Percentiles rank a stretch among this genome's conserved stretches.
Conservation (phyloP, 129 eudicot species). For the Lonicera japonica region DNA sequence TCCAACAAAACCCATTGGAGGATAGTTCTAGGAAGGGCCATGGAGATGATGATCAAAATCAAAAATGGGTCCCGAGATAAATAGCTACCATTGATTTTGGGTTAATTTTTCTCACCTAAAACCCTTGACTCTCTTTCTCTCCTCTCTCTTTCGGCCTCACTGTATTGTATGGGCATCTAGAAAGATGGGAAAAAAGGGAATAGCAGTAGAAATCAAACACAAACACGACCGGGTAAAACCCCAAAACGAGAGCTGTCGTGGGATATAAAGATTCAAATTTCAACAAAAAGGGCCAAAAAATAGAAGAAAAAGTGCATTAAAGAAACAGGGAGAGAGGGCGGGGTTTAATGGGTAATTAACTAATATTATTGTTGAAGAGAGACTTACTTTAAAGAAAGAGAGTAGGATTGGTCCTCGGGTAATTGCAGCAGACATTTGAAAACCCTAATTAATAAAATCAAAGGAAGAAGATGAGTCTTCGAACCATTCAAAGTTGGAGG, state of each 20-base stretch:
- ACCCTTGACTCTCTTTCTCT: conserved; percentile 25
- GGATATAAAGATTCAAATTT: too few species aligned
- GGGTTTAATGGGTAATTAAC: not conserved
- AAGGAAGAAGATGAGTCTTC: not conserved
- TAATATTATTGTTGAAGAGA: not conserved
- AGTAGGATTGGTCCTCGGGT: not conserved
- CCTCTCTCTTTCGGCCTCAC: not conserved
- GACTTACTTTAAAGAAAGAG: conserved; percentile 2
- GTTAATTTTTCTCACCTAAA: conserved; percentile 19
- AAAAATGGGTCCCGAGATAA: conserved; percentile 4
- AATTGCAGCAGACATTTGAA: conserved; percentile 15
- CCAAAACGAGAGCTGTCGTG: conserved; percentile 1
- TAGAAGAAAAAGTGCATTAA: not conserved
- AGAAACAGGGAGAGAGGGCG: not conserved
- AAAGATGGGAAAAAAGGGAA: not conserved
- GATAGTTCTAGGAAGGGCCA: conserved; percentile 43
- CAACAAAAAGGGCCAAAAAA: not conserved
- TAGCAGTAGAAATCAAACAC: conserved; percentile 28
- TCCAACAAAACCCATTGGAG: conserved; percentile 19
- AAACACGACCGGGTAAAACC: conserved; percentile 26
- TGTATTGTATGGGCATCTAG: not conserved
- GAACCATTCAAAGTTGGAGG: not conserved
- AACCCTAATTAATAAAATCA: not conserved
- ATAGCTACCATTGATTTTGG: not conserved
- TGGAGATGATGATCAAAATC: not conserved